A percentile compares a stretch with the other conserved stretches of the same genome.
Conservation (phyloP, 805 yeast species). For the Scheffersomyces spartinae region DNA sequence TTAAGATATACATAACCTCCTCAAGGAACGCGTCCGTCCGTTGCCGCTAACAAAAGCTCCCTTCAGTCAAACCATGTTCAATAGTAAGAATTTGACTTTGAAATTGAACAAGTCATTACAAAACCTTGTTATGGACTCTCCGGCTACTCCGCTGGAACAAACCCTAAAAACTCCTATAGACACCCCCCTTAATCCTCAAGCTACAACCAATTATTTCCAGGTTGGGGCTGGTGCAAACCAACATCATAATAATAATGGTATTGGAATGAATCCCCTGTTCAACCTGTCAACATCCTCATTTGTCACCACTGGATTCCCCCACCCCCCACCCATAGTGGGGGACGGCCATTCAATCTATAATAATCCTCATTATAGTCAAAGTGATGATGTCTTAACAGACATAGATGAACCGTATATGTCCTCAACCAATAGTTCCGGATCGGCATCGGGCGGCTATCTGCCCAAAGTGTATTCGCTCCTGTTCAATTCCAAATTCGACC, state of each 20-base stretch:
- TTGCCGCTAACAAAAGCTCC: no score
- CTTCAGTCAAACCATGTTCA: conserved; percentile 16
- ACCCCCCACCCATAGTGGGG: no score
- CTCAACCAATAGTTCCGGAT: no score
- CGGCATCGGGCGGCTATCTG: no score
- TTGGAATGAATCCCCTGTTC: no score
- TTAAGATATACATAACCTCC: no score
- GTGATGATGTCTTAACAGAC: conserved; percentile 32
- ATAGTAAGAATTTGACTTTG: conserved; percentile 23
- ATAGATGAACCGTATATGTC: conserved; percentile 16
- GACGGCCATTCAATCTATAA: conserved; percentile 12
- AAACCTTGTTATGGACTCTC: conserved; percentile 14
- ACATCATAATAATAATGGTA: no score
- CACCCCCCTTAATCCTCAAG: conserved; percentile 5
- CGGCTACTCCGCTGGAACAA: conserved; percentile 35
- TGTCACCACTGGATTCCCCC: no score
- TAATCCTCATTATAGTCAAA: conserved; percentile 24
- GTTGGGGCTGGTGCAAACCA: no score
- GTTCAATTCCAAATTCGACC: conserved; percentile 26
- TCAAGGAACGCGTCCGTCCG: no score
- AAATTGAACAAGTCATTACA: conserved; percentile 20
- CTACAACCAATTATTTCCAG: no score
- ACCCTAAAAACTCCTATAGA: conserved; percentile 30
- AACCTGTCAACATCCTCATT: no score
- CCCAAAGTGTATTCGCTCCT: conserved; percentile 21